Evolutionary conservation across 306 rosid species (phyloP), one percentile per base, ranked within the genome.

Genomic region (Potentilla sterilis): DNA sequence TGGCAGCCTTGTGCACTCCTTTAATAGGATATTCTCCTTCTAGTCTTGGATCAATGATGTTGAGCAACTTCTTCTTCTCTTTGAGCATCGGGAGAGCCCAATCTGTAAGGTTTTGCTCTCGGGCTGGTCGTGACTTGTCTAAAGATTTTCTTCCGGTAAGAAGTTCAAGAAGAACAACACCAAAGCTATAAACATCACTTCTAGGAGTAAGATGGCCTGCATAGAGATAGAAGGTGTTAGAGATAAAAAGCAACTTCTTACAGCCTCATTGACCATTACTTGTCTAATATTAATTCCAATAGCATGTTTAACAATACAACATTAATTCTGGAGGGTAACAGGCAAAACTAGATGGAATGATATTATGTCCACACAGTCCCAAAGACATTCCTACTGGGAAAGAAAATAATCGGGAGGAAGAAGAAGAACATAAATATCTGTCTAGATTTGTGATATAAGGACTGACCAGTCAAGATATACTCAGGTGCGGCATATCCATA

Each of bases 401-500:
- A 37, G 2, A 3, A 37, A 37, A 2, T 37, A 37, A 37, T 1
- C 2, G 40, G 5, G 40, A 37, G 40, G 40, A 37, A 37, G 40
- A 3, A 11, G 37, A 9, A 59, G 44, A 64, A 34, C 19, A 64
- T 18, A 64, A 64, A 37, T 61, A 3, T 46, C 72, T 12, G 51
- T 19, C 55, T 46, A 24, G 43, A 44, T 69, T n/a, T 59, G 77
- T 43, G 42, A 74, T 63, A 32, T 24, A 32, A 28, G 57, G 24
- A 65, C 63, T 76, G 75, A 86, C 99, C 99, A 34, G 99, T 96
- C 96, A 92, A 84, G 69, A 92, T 92, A 80, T 96, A 96, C 83
- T 92, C 99, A 0, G 99, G 99, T 41, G 99, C 99, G 61, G 99
- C 99, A 83, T 96, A 96, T 7, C 99, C 99, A 68, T 96, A 96